These are phyloP conservation scores for Naganishia vaughanmartiniae DNA, from an alignment of 768 basidiomycete genomes.

Conservation along the genomic window DNA sequence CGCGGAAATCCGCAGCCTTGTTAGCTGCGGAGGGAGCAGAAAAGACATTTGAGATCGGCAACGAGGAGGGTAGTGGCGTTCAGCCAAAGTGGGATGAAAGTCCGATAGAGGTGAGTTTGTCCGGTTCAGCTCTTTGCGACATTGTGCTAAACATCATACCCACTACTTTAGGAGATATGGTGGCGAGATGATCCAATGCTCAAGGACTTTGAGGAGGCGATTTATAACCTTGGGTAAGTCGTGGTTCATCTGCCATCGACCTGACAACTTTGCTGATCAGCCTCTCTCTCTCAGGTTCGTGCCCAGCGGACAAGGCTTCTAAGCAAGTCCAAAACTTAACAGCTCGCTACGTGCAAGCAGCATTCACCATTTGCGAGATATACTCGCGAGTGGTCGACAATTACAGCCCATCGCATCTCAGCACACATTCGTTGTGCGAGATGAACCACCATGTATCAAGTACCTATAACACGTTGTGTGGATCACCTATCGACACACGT, in stretches of 20 bases:
- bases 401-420: neutral
- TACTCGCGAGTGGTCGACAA: neutral
- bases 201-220: conserved; percentile 37
- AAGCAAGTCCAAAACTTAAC: neutral
- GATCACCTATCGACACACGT: neutral
- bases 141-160: neutral
- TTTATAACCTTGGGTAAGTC: conserved; percentile 42
- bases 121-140: neutral
- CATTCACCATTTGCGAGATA: neutral
- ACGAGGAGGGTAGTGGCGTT: conserved; percentile 29
- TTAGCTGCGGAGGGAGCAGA: neutral
- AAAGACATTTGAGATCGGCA: conserved; percentile 13
- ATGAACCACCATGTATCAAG: neutral
- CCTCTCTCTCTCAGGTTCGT: conserved; percentile 31
- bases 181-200: conserved; percentile 41
- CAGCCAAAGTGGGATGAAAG: conserved; percentile 41
- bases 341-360: neutral
- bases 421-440: neutral
- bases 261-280: neutral
- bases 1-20: neutral
- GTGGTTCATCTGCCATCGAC: neutral
- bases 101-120: conserved; percentile 41
- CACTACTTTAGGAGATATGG: conserved; percentile 30
- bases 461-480: neutral
- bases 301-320: conserved; percentile 44